These are phyloP conservation scores for Lactarius sanguifluus DNA, from an alignment of 768 basidiomycete species.

Conservation along the genomic window DNA sequence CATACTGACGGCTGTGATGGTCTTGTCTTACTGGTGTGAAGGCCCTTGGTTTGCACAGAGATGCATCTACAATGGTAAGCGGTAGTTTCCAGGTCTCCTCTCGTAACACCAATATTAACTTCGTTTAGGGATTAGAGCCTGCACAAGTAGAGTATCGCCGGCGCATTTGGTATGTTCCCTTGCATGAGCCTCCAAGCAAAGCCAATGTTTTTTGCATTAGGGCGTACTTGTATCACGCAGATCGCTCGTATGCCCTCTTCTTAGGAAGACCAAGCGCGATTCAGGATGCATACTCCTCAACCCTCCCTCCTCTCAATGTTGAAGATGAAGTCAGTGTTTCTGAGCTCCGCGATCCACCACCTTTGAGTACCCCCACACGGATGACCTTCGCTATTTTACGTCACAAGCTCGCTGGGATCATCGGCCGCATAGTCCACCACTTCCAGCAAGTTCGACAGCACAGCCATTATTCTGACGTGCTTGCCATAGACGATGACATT, in stretches of 20 bases:
- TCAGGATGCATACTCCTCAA: constrained; percentile 86
- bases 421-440: constrained; percentile 89
- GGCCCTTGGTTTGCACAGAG: constrained; percentile 88
- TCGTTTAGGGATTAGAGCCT: constrained; percentile 62
- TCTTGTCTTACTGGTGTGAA: constrained; percentile 9
- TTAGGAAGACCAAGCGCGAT: constrained; percentile 88
- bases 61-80: constrained; percentile 77
- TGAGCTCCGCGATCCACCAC: constrained; percentile 49
- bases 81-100: not conserved
- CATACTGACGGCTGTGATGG: not conserved
- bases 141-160: constrained; percentile 84
- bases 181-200: not conserved
- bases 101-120: constrained; percentile 19
- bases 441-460: constrained; percentile 82
- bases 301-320: constrained; percentile 70
- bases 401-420: constrained; percentile 77
- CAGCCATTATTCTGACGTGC: constrained; percentile 81
- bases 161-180: constrained; percentile 69
- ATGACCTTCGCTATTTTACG: constrained; percentile 90
- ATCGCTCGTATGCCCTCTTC: constrained; percentile 89
- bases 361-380: constrained; percentile 68
- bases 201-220: constrained; percentile 38
- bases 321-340: constrained; percentile 55
- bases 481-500: constrained; percentile 80
- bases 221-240: constrained; percentile 92